Percentiles rank a stretch among this genome's conserved stretches.
These are phyloP conservation scores for Rubus idaeus DNA, from an alignment of 306 rosid genomes.

Conservation along the genomic window DNA sequence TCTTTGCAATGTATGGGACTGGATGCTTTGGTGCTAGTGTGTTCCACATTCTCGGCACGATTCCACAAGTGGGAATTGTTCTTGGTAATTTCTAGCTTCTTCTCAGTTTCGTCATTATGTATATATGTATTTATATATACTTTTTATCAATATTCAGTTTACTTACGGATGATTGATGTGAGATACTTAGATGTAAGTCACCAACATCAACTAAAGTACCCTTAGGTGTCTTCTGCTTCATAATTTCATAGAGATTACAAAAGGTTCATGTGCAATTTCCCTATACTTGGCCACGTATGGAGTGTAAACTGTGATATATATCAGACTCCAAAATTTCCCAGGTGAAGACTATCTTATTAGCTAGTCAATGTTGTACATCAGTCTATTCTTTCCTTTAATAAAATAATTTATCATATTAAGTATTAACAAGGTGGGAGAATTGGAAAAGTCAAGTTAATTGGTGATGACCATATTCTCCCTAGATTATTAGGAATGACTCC, in stretches of 20 bases:
- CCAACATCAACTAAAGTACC: neutral
- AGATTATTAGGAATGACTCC: neutral
- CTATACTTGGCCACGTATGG: neutral
- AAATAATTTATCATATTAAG: neutral
- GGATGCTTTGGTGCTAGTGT: constrained; percentile 37
- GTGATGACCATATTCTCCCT: neutral
- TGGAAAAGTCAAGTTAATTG: neutral
- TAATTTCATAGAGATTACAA: neutral
- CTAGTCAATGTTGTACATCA: neutral
- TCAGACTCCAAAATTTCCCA: neutral
- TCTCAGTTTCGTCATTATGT: neutral
- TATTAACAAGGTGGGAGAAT: neutral
- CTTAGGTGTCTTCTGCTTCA: neutral
- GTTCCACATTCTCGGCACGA: constrained; percentile 33
- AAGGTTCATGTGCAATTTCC: neutral
- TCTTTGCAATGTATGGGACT: constrained; percentile 37
- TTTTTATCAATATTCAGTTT: neutral
- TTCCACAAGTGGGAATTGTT: constrained; percentile 33
- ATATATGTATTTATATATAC: no score
- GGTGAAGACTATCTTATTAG: neutral
- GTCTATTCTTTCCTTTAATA: neutral
- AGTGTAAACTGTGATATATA: neutral
- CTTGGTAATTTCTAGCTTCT: constrained; percentile 21
- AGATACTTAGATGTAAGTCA: neutral
- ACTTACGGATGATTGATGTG: neutral